A percentile compares a stretch with the other conserved stretches of the same genome.
These are phyloP conservation scores for Aspergillus sp. DNA, from an alignment of 2,329 filamentous ascomycete species.

Conservation along the genomic window DNA sequence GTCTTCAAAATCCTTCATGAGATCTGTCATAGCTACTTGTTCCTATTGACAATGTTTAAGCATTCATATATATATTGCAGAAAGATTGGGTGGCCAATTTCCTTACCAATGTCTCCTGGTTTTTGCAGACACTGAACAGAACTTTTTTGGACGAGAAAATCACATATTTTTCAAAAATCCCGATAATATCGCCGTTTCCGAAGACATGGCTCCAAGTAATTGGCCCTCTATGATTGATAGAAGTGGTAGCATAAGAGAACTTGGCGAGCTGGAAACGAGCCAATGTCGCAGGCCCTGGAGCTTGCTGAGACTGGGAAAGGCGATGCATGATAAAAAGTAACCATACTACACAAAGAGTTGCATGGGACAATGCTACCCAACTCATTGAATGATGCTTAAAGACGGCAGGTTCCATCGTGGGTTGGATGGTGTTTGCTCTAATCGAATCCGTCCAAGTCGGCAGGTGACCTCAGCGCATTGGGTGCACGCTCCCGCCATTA, in stretches of 20 bases:
- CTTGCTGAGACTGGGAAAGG: neutral
- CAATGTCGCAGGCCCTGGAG: slow-evolving; percentile 13
- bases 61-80: neutral
- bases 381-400: neutral
- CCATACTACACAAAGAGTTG: no score
- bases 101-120: slow-evolving; percentile 38
- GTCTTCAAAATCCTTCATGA: slow-evolving; percentile 27
- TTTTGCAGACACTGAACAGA: slow-evolving; percentile 33
- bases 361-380: neutral
- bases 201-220: slow-evolving; percentile 47
- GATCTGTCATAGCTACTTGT: slow-evolving; percentile 39
- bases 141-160: slow-evolving; percentile 13
- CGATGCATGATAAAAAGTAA: slow-evolving; percentile 12
- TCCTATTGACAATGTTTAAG: slow-evolving; percentile 31
- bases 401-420: neutral
- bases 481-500: neutral
- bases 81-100: neutral
- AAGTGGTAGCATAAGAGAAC: slow-evolving; percentile 46
- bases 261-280: slow-evolving; percentile 37
- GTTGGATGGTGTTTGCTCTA: neutral
- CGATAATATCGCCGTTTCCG: slow-evolving; percentile 36
- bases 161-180: slow-evolving; percentile 35
- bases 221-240: slow-evolving; percentile 36
- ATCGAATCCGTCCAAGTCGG: neutral
- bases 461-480: neutral